Conservation (phyloP, 106 monocot species). For the Allium cepa region DNA sequence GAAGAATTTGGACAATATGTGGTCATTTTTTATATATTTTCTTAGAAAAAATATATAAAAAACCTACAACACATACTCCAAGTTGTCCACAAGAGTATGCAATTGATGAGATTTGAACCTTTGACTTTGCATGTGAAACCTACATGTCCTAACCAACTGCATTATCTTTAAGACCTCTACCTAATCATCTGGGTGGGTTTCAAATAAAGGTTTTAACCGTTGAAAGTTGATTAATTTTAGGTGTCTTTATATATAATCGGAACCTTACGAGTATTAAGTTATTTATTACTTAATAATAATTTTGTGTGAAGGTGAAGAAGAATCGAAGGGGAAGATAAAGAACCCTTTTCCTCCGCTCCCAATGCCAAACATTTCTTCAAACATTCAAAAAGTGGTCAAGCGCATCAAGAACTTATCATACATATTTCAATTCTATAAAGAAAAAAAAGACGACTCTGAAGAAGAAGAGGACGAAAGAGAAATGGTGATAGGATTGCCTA, state of each 20-base stretch:
- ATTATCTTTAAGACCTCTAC: no score
- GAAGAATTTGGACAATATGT: neutral
- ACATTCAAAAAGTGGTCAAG: slow-evolving; percentile 20
- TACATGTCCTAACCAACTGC: no score
- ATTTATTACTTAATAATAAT: neutral
- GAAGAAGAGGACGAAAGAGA: slow-evolving; percentile 44
- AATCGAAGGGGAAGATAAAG: slow-evolving; percentile 1
- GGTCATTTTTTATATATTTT: neutral
- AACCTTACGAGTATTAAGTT: no score
- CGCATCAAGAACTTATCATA: slow-evolving; percentile 51
- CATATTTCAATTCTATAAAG: slow-evolving; percentile 33
- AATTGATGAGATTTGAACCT: no score
- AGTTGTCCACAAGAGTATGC: no score
- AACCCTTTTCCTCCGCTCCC: neutral
- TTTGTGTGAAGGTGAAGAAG: neutral
- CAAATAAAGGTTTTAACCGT: no score
- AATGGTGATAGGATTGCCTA: slow-evolving; percentile 69
- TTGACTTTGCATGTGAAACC: no score
- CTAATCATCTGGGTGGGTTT: no score
- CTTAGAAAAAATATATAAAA: no score
- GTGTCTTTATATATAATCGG: no score
- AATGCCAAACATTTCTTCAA: slow-evolving; percentile 15
- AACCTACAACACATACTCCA: no score
- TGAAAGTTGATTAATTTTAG: no score
- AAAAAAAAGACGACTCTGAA: slow-evolving; percentile 1